phyloP scores from a whole-genome alignment of 2,329 filamentous ascomycete genomes.

The Aspergillus sp. region DNA sequence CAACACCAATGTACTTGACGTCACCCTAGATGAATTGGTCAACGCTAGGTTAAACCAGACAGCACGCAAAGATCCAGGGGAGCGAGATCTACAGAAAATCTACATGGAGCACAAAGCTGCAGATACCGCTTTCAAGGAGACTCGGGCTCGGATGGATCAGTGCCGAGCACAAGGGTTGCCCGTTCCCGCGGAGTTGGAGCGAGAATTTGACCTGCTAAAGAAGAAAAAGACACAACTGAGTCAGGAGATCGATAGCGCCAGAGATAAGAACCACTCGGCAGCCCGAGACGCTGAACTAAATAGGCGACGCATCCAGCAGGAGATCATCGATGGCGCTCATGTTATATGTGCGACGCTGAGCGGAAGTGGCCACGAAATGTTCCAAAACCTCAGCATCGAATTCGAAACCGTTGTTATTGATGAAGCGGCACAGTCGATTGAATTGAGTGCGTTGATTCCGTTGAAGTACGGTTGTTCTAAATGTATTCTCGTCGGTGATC shows the following conservation, averaged over 20 bases:
- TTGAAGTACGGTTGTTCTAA: conserved; percentile 97
- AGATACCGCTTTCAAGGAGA: conserved; percentile 66
- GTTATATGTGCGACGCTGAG: conserved; percentile 94
- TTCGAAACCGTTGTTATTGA: conserved; percentile 99
- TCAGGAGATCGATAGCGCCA: conserved; percentile 79
- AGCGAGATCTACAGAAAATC: conserved; percentile 62
- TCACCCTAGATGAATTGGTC: conserved; percentile 91
- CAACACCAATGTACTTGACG: conserved; percentile 82
- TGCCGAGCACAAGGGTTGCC: conserved; percentile 56
- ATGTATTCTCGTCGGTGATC: conserved; percentile 95
- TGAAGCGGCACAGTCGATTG: conserved; percentile 96
- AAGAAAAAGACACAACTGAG: conserved; percentile 75
- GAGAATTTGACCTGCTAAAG: conserved; percentile 76
- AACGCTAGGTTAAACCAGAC: conserved; percentile 64
- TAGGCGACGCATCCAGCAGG: conserved; percentile 80
- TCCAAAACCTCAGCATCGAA: conserved; percentile 88
- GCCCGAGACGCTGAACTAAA: conserved; percentile 84
- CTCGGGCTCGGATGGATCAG: conserved; percentile 72
- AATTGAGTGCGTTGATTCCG: conserved; percentile 92
- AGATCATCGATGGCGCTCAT: conserved; percentile 86
- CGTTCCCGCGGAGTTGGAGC: conserved; percentile 58
- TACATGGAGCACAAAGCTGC: conserved; percentile 67
- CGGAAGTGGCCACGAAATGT: conserved; percentile 96
- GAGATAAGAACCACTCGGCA: conserved; percentile 79
- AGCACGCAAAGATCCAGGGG: conserved; percentile 47